A percentile compares a stretch with the other conserved stretches of the same genome.
Conservation (phyloP, 371 early-diverging fungal species). For the Syncephalastrum contaminatum region DNA sequence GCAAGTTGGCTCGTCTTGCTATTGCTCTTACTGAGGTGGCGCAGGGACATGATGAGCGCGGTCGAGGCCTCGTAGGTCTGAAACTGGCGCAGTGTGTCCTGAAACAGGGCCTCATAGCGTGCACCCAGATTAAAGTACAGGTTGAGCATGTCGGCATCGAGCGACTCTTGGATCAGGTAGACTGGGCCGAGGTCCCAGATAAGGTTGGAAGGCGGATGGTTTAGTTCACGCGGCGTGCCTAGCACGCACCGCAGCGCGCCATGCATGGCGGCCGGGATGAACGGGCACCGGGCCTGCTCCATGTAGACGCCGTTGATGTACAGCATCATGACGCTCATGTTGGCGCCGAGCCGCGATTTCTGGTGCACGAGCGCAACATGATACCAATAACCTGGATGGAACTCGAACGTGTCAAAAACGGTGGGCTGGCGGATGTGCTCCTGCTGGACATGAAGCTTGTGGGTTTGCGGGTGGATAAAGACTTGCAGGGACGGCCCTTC, state of each 20-base stretch:
- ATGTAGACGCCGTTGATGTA: slow-evolving; percentile 66
- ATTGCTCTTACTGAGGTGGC: slow-evolving; percentile 36
- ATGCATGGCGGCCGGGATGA: slow-evolving; percentile 51
- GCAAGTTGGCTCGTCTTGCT: slow-evolving; percentile 43
- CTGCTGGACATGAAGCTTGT: slow-evolving; percentile 53
- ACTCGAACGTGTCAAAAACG: slow-evolving; percentile 50
- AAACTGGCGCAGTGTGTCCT: slow-evolving; percentile 66
- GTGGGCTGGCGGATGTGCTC: slow-evolving; percentile 42
- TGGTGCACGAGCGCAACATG: slow-evolving; percentile 72
- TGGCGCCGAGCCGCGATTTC: slow-evolving; percentile 54
- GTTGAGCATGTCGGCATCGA: slow-evolving; percentile 61
- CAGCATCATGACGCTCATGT: slow-evolving; percentile 55
- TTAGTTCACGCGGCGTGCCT: slow-evolving; percentile 39
- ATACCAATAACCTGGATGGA: slow-evolving; percentile 68
- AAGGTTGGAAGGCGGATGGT: slow-evolving; percentile 17
- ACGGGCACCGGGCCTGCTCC: slow-evolving; percentile 60
- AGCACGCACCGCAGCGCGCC: slow-evolving; percentile 38
- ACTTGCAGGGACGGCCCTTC: slow-evolving; percentile 39
- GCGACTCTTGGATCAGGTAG: slow-evolving; percentile 59
- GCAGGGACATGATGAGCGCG: slow-evolving; percentile 50
- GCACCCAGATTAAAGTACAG: slow-evolving; percentile 65
- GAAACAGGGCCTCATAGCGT: slow-evolving; percentile 65
- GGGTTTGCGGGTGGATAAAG: slow-evolving; percentile 49
- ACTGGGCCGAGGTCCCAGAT: slow-evolving; percentile 72
- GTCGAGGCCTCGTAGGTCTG: slow-evolving; percentile 70